Conservation (phyloP, 2,329 filamentous ascomycete genomes). For the Neopestalotiopsis rosae region DNA sequence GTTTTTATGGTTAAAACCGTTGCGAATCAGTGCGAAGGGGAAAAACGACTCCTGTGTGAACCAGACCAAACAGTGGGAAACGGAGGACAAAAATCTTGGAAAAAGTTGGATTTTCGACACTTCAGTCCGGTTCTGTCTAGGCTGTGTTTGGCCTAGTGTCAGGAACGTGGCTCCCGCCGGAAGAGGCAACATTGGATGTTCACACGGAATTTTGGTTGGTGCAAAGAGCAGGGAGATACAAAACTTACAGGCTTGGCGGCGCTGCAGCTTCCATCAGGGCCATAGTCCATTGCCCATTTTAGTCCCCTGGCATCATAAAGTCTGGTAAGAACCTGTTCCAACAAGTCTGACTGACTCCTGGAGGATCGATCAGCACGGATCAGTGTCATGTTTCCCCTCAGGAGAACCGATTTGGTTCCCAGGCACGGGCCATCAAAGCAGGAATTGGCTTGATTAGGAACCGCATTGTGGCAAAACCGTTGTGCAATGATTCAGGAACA, state of each 20-base stretch:
- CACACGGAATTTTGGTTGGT: neutral
- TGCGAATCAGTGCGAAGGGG: neutral
- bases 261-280: neutral
- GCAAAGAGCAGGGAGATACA: neutral
- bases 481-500: slow-evolving; percentile 2
- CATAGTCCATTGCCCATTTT: neutral
- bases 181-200: neutral
- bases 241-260: neutral
- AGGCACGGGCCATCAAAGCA: neutral
- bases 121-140: neutral
- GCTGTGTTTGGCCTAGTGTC: slow-evolving; percentile 4
- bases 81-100: slow-evolving; percentile 1
- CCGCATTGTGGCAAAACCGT: neutral
- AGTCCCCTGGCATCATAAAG: neutral
- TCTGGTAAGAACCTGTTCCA: neutral
- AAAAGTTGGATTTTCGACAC: neutral
- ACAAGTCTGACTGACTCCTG: neutral
- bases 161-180: slow-evolving; percentile 5
- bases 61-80: neutral
- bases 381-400: neutral
- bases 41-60: neutral
- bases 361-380: slow-evolving; percentile 2
- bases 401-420: neutral
- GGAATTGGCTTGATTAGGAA: neutral
- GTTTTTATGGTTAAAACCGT: slow-evolving; percentile 4